Conservation (phyloP, 495 filamentous ascomycete species). For the Parmelia sp. region DNA sequence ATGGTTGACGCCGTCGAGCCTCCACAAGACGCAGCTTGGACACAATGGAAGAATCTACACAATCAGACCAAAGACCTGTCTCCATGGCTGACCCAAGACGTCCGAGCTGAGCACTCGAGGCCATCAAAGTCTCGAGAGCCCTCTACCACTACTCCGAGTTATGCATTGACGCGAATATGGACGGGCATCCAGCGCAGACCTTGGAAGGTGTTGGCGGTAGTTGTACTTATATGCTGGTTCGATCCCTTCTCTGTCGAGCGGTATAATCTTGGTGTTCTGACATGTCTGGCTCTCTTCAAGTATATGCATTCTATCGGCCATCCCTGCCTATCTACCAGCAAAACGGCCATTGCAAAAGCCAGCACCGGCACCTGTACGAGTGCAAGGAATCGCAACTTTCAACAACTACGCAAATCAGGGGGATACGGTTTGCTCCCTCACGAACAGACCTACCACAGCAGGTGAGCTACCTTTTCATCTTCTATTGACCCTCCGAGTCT, state of each 20-base stretch:
- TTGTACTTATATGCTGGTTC: neutral
- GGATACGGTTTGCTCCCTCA: constrained; percentile 2
- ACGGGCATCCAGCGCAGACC: neutral
- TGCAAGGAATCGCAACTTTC: constrained; percentile 17
- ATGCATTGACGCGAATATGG: neutral
- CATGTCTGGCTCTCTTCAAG: neutral
- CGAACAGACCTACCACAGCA: neutral
- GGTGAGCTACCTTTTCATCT: neutral
- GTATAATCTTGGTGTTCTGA: neutral
- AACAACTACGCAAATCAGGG: constrained; percentile 15
- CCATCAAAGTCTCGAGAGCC: neutral
- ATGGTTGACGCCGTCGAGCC: constrained; percentile 2
- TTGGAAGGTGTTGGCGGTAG: neutral
- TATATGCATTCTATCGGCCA: neutral
- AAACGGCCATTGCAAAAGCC: neutral
- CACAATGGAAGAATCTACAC: neutral
- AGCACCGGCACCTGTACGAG: neutral
- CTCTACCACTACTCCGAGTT: neutral
- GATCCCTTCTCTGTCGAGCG: neutral
- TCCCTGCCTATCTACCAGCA: constrained; percentile 1
- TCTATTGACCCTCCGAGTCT: neutral
- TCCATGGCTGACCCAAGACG: constrained; percentile 3
- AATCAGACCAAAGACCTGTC: neutral
- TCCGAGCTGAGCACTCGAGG: constrained; percentile 1
- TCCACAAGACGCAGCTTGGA: neutral